phyloP scores from a whole-genome alignment of 371 early-diverging fungal genomes.

The Lichtheimia ramosa region DNA sequence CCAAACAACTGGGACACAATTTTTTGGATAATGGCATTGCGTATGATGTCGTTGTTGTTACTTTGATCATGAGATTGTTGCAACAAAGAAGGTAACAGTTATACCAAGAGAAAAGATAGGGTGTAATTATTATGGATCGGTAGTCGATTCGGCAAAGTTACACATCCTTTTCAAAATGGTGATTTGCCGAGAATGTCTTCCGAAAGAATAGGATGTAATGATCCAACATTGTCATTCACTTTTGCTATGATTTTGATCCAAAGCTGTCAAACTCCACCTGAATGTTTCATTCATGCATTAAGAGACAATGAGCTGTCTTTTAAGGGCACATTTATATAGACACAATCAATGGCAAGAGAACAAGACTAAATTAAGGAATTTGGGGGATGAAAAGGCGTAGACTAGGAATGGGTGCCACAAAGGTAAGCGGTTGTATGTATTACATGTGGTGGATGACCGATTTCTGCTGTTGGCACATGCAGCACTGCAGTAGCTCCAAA shows the following conservation, averaged over 20 bases:
- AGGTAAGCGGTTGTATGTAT: neutral
- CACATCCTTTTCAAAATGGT: constrained; percentile 1
- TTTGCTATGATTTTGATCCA: neutral
- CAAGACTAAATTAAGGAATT: neutral
- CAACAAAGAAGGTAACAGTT: neutral
- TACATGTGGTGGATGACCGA: no score
- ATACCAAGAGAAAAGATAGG: neutral
- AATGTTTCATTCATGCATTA: no score
- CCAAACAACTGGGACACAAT: no score
- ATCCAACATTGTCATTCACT: neutral
- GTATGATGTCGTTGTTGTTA: no score
- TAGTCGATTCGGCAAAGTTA: neutral
- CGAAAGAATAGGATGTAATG: neutral
- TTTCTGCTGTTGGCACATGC: constrained; percentile 6
- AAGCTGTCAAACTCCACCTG: neutral
- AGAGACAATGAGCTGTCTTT: no score
- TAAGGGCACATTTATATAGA: no score
- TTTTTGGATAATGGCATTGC: no score
- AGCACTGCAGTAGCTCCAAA: constrained; percentile 11
- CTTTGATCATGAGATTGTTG: neutral
- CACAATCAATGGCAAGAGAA: no score
- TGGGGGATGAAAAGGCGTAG: neutral
- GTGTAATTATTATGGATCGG: neutral
- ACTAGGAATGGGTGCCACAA: constrained; percentile 12
- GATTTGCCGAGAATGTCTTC: constrained; percentile 4